Conservation (phyloP, 2,329 filamentous ascomycete genomes). For the Arachnomyces sp. region DNA sequence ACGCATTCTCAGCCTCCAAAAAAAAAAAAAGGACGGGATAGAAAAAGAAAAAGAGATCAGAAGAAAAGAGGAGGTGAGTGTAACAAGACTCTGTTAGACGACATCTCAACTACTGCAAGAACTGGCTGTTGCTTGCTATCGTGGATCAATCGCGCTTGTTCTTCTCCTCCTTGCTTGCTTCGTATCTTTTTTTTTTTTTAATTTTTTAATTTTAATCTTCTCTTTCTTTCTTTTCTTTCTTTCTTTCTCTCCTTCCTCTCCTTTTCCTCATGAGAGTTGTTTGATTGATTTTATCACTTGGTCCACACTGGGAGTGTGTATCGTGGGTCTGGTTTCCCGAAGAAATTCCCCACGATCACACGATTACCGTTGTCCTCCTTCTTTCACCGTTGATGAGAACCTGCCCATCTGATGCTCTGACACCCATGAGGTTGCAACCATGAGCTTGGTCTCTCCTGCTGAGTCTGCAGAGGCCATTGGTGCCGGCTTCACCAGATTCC, state of each 20-base stretch:
- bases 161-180: too few species aligned
- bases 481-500: constrained; percentile 43
- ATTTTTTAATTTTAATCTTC: background rate
- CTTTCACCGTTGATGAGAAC: constrained; percentile 10
- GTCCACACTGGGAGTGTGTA: too few species aligned
- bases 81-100: too few species aligned
- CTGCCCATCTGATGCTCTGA: background rate
- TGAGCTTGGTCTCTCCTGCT: constrained; percentile 35
- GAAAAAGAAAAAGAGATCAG: too few species aligned
- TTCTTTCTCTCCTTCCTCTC: background rate
- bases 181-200: too few species aligned
- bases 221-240: background rate
- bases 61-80: too few species aligned
- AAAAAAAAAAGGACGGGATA: too few species aligned
- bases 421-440: constrained; percentile 13
- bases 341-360: background rate
- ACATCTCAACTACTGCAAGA: too few species aligned
- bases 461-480: constrained; percentile 48
- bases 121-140: too few species aligned
- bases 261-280: background rate
- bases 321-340: too few species aligned
- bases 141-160: too few species aligned
- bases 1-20: too few species aligned
- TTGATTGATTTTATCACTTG: background rate
- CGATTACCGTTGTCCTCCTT: background rate